A percentile compares a stretch with the other conserved stretches of the same genome.
Evolutionary conservation across 352 stramenopile genomes (phyloP).

Genomic region (Phytophthora foliorum): DNA sequence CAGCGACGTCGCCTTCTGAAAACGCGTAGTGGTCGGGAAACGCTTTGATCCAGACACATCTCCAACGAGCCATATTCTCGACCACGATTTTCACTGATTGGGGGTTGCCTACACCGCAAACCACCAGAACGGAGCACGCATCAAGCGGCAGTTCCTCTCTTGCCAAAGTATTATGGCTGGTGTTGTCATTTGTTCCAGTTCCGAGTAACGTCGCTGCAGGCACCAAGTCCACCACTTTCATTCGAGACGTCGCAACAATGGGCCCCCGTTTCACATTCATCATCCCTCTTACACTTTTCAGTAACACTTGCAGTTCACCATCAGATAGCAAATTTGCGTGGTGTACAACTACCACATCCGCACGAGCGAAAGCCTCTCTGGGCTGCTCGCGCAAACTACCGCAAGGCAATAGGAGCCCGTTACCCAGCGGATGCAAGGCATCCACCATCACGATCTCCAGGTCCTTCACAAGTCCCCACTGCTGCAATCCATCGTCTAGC

Average conservation of each 20-base stretch:
- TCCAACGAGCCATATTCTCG: slow-evolving; percentile 39
- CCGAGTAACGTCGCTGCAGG: slow-evolving; percentile 11
- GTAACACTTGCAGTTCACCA: slow-evolving; percentile 20
- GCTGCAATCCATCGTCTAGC: slow-evolving; percentile 77
- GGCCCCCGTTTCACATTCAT: slow-evolving; percentile 13
- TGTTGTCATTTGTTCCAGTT: background rate
- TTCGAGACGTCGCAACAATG: slow-evolving; percentile 61
- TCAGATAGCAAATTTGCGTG: slow-evolving; percentile 55
- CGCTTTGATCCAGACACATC: slow-evolving; percentile 45
- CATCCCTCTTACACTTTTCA: slow-evolving; percentile 19
- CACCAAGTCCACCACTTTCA: slow-evolving; percentile 51
- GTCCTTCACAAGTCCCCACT: slow-evolving; percentile 70
- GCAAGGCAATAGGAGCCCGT: slow-evolving; percentile 60
- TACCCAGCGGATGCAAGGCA: slow-evolving; percentile 73
- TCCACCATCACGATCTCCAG: slow-evolving; percentile 83
- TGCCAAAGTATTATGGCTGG: background rate
- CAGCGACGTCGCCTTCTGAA: slow-evolving; percentile 40
- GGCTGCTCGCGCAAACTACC: slow-evolving; percentile 67
- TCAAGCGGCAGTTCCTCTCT: slow-evolving; percentile 7
- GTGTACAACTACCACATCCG: slow-evolving; percentile 69
- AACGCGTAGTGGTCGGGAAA: slow-evolving; percentile 79
- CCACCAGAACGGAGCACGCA: slow-evolving; percentile 43
- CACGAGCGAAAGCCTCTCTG: slow-evolving; percentile 48
- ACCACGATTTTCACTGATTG: slow-evolving; percentile 64
- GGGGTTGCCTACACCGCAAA: slow-evolving; percentile 78